A percentile compares a stretch with the other conserved stretches of the same genome.
These are phyloP conservation scores for Arthrobotrys conoides DNA, from an alignment of 2,329 filamentous ascomycete genomes.

Conservation along the genomic window DNA sequence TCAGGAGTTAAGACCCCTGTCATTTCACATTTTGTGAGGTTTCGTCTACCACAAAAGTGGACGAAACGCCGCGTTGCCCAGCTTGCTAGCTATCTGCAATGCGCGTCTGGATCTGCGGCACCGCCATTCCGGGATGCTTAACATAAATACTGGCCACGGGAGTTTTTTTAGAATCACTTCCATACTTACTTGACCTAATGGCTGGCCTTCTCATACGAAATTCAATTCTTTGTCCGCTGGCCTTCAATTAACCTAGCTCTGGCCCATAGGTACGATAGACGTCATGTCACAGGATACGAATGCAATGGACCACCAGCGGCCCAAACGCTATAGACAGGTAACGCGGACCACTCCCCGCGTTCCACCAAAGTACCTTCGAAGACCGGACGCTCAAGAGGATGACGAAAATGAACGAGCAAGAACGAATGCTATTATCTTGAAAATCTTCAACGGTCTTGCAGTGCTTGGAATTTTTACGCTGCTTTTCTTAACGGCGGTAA, in stretches of 20 bases:
- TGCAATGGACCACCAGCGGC: conserved; percentile 44
- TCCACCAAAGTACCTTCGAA: conserved; percentile 26
- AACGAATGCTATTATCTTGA: not conserved
- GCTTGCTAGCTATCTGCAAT: not conserved
- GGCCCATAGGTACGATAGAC: not conserved
- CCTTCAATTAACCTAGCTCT: not conserved
- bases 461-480: conserved; percentile 16
- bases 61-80: conserved; percentile 17
- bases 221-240: not conserved
- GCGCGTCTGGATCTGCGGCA: conserved; percentile 21
- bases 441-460: conserved; percentile 27
- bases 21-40: conserved; percentile 2
- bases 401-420: conserved; percentile 15
- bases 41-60: conserved; percentile 26
- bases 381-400: not conserved
- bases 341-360: conserved; percentile 8
- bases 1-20: conserved; percentile 21
- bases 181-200: not conserved
- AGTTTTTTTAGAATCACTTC: no score
- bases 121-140: not conserved
- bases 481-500: conserved; percentile 25
- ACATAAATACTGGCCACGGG: not conserved
- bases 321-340: conserved; percentile 30
- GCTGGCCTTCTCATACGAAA: not conserved
- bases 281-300: not conserved